Evolutionary conservation across 2,329 filamentous ascomycete species (phyloP), one percentile per base, ranked within the genome.

Genomic region (Macroventuria anomochaeta): DNA sequence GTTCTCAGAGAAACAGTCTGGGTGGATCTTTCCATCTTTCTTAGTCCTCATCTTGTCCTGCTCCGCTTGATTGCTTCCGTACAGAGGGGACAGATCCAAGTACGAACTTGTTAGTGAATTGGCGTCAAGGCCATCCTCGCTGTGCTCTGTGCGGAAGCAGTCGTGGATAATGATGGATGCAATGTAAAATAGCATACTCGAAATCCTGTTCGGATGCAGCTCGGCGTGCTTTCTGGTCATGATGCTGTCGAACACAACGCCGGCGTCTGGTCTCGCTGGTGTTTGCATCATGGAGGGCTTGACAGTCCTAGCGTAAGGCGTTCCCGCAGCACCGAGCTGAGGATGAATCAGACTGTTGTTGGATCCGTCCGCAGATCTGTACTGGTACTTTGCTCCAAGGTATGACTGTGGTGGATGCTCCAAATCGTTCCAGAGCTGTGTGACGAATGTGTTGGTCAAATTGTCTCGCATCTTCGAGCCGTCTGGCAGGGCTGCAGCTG

Each of bases 121-220:
- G 50, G 83, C 84, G 65, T 79, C 81, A n/a, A 50, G 39, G 3
- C 46, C 46, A 69, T 91, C 85, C 5, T 76, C 77, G 2, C 44
- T 44, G 21, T 85, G 83, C 62, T 83, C 84, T 1, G 87, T 89
- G 31, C 84, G 80, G 73, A 90, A 90, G 42, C 87, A 76, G 64
- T 88, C 85, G 75, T 79, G 74, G 40, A 81, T 81, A 64, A 82
- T 81, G 64, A 93, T 88, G 6, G 87, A 85, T 0, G 88, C 89
- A 36, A 90, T 77, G 60, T 91, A 91, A 71, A 90, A 91, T 13
- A 93, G 77, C 75, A 91, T 85, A 62, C 86, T 88, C 0, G 88
- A 91, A 33, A 92, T 85, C n/a, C 85, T 83, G 43, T 88, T 88
- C 0, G 87, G 86, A 68, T 91, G 89, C 48, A 85, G 79, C 56